These are phyloP conservation scores for Bodo saltans DNA, from an alignment of 78 protist genomes.

Conservation along the genomic window DNA sequence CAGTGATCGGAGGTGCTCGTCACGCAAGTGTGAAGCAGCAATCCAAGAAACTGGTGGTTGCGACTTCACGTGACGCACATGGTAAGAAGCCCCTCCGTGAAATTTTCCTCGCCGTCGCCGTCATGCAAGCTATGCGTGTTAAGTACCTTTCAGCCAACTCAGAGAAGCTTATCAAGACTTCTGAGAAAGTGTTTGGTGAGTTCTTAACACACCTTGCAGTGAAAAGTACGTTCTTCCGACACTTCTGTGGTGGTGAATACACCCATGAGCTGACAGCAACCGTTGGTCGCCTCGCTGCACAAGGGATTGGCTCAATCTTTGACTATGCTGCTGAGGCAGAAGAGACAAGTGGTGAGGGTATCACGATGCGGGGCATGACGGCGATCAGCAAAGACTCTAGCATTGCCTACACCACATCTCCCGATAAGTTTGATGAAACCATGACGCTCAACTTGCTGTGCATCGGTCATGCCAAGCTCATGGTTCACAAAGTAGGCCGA, in stretches of 20 bases:
- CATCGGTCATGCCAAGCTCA: no score
- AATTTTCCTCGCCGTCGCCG: no score
- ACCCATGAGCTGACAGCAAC: conserved; percentile 3
- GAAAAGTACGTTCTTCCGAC: conserved; percentile 43
- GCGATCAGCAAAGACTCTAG: conserved; percentile 31
- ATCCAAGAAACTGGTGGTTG: no score
- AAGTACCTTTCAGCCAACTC: no score
- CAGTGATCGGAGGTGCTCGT: no score
- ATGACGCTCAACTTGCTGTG: background rate
- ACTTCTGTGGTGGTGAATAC: conserved; percentile 62
- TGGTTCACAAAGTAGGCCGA: no score
- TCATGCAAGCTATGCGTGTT: no score
- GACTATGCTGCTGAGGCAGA: conserved; percentile 73
- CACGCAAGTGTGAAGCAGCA: no score
- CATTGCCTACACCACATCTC: conserved; percentile 22
- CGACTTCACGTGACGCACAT: no score
- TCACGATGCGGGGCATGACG: background rate
- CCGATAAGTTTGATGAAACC: conserved; percentile 40
- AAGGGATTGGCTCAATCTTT: conserved; percentile 54
- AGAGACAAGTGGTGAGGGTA: background rate
- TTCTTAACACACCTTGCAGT: background rate
- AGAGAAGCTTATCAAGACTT: background rate
- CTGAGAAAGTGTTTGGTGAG: background rate
- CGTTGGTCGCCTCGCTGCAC: background rate
- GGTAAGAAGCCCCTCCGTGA: no score